Conservation (phyloP, 164 flowering plant genomes). For the Stephania yunnanensis region DNA sequence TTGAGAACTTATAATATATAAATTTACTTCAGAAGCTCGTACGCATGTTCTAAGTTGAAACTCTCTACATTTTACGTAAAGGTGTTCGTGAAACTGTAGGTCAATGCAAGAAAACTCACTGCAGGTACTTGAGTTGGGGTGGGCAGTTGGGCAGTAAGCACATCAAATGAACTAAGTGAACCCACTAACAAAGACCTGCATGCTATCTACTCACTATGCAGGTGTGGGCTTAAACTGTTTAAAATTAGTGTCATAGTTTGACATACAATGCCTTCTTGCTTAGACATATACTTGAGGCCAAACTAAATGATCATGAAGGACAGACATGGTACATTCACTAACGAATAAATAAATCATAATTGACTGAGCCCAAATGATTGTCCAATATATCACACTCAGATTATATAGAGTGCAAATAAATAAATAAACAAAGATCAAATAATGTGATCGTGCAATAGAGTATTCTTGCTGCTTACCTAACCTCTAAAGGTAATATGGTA, state of each 20-base stretch:
- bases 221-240: background rate
- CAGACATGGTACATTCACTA: background rate
- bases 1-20: background rate
- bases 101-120: background rate
- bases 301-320: background rate
- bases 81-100: background rate
- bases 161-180: background rate
- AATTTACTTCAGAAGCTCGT: background rate
- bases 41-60: background rate
- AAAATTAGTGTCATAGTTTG: background rate
- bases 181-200: background rate
- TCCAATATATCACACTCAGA: background rate
- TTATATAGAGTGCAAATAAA: background rate
- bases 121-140: slow-evolving; percentile 4
- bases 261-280: background rate
- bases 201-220: no score
- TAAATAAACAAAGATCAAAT: background rate
- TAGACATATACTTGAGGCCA: background rate
- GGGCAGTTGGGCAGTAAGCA: background rate
- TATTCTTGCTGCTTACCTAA: background rate
- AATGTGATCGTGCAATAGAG: background rate
- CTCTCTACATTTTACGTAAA: background rate
- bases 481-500: background rate
- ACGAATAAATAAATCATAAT: background rate
- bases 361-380: background rate